Conservation (phyloP, 108 stramenopile species). For the Pseudonitzschia delicatissima region DNA sequence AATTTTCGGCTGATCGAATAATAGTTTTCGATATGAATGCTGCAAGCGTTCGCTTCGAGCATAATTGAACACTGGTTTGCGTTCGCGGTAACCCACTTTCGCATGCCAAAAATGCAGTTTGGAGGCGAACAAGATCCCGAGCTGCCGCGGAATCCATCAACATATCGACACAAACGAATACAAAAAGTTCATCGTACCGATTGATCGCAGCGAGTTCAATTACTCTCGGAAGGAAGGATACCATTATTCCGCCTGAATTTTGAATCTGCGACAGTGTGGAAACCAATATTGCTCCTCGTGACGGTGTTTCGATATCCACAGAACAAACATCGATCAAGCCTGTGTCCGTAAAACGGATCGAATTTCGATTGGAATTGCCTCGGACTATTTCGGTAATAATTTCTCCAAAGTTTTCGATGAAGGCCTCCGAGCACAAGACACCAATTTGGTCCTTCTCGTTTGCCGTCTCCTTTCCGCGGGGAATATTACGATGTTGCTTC, state of each 20-base stretch:
- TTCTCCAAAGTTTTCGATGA: slow-evolving; percentile 58
- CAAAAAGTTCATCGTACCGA: slow-evolving; percentile 41
- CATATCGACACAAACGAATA: slow-evolving; percentile 52
- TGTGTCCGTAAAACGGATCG: slow-evolving; percentile 42
- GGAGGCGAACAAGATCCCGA: slow-evolving; percentile 38
- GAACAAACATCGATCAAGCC: slow-evolving; percentile 47
- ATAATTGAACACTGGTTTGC: slow-evolving; percentile 36
- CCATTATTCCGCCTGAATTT: background rate
- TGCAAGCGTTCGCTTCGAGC: slow-evolving; percentile 38
- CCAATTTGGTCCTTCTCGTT: slow-evolving; percentile 13
- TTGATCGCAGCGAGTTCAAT: slow-evolving; percentile 45
- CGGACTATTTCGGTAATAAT: slow-evolving; percentile 43
- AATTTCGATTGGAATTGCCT: slow-evolving; percentile 12
- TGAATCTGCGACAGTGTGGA: slow-evolving; percentile 33
- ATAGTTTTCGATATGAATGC: slow-evolving; percentile 38
- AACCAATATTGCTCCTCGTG: slow-evolving; percentile 44
- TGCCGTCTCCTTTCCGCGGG: background rate
- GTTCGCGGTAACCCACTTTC: slow-evolving; percentile 17
- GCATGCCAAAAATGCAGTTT: slow-evolving; percentile 50
- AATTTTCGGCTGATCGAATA: background rate
- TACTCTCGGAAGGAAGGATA: slow-evolving; percentile 17
- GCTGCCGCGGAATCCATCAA: slow-evolving; percentile 24
- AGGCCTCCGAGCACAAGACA: slow-evolving; percentile 62
- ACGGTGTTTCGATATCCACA: slow-evolving; percentile 60
- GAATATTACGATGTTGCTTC: too few relatives aligned